Evolutionary conservation across 108 stramenopile genomes (phyloP), one percentile per base, ranked within the genome.

Genomic region (Nitzschia sp.): DNA sequence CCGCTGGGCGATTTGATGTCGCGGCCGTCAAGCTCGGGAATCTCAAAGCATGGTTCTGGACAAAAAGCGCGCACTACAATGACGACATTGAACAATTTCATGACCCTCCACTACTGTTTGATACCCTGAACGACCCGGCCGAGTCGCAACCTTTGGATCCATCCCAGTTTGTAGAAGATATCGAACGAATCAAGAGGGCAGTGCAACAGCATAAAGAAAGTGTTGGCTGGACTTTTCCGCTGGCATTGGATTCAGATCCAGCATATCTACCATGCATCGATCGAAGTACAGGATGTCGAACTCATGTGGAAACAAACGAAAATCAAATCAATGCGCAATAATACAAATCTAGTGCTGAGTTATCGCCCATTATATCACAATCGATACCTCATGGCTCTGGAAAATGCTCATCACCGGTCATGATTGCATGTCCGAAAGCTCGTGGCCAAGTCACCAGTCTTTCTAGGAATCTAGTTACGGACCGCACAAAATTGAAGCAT

Each of bases 1-100:
- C 86, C 13, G 85, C 45, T 59, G 87, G 87, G 18, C 68, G 87
- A 32, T 79, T 85, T 42, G 87, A 89, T 55, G 82, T 89, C 0
- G 80, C 73, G 3, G 87, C 82, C 1, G 68, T 76, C 4, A 83
- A 82, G 66, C 15, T 83, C 23, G 87, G 84, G 0, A 8, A 56
- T 11, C 56, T 68, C 31, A 85, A 89, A 56, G 64, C 71, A 11
- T 84, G 82, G 84, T 73, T 83, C 27, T 89, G 59, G 60, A 89
- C 87, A 42, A 89, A 89, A 64, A 82, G 82, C 57, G 68, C 75
- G n/a, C 90, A 91, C 53, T 87, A 86, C 79, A 86, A 85, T 49
- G 65, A 56, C 46, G 84, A 87, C 54, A 53, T 53, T 11, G 85
- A 80, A 47, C 69, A 68, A n/a, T 82, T 59, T 46, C 85, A 91